Evolutionary conservation across 768 basidiomycete genomes (phyloP).

Genomic region (Chalciporus sphaerocephalus): DNA sequence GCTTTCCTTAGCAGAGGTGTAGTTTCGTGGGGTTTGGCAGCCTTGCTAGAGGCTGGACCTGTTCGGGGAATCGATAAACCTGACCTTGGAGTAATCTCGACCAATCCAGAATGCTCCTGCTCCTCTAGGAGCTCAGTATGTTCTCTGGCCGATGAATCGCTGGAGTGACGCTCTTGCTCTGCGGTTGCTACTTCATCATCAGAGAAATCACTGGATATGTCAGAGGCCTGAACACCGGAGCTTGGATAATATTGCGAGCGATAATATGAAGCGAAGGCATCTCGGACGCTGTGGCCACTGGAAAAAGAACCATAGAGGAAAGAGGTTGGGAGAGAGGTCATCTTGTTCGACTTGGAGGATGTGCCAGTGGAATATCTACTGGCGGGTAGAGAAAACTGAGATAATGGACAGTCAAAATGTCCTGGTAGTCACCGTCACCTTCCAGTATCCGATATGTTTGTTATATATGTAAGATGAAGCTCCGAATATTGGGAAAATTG

Average conservation of each 20-base stretch:
- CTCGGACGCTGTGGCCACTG: conserved; percentile 45
- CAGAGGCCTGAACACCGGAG: conserved; percentile 50
- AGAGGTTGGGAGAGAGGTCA: conserved; percentile 47
- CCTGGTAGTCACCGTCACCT: too few relatives aligned
- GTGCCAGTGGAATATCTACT: too few relatives aligned
- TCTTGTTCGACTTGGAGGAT: conserved; percentile 13
- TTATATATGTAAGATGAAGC: too few relatives aligned
- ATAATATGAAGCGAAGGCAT: conserved; percentile 62
- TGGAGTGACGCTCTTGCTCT: not conserved
- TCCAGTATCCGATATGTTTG: too few relatives aligned
- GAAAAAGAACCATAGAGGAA: conserved; percentile 46
- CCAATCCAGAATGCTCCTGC: not conserved
- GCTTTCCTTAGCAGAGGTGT: conserved; percentile 42
- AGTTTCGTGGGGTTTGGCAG: conserved; percentile 11
- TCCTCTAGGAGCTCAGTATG: not conserved
- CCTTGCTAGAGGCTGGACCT: not conserved
- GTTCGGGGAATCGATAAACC: conserved; percentile 4
- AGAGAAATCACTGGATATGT: conserved; percentile 36
- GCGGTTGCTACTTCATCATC: conserved; percentile 29
- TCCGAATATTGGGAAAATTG: too few relatives aligned
- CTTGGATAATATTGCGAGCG: conserved; percentile 65
- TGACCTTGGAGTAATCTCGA: conserved; percentile 19
- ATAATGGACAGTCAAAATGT: too few relatives aligned
- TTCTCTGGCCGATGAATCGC: conserved; percentile 7
- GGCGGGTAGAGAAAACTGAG: too few relatives aligned